Evolutionary conservation across 1,139 yeast genomes (phyloP), one percentile per base, ranked within the genome.

Genomic region (Zygosaccharomyces sapae): DNA sequence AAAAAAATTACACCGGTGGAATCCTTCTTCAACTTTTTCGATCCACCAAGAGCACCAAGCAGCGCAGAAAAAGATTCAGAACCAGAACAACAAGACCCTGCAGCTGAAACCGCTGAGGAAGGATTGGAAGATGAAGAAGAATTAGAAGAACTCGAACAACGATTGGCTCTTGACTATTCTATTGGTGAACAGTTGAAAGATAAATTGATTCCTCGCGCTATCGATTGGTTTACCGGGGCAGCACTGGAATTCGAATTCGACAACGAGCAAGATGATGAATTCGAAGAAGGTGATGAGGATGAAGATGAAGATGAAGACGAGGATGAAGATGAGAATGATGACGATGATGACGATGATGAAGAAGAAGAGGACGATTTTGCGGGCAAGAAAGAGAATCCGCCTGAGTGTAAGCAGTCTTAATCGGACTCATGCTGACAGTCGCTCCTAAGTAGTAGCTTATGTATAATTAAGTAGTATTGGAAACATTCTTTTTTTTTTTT

Each of bases 201-300:
- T 68, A 84, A 94, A 69, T 79, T 92, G 66, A 85, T 92, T 57
- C 97, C 97, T 55, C 81, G 96, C 63, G 97, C 97, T 47, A 80
- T 92, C 61, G 97, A 90, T 69, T 92, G 97, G 97, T 92, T 88
- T 68, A 90, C 97, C 13, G 97, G 98, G 44, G 89, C 86, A 58
- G 98, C 98, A n/a, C 79, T 90, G 50, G 81, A 66, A 62, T 75
- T 66, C 41, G 74, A 68, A 33, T 57, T 58, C 43, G 74, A 73
- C 46, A 81, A 73, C 33, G 80, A 73, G 24, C 76, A 72, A n/a
- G 82, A 73, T 9, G 84, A 76, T 19, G 79, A 73, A 6, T 83
- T 75, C 3, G 83, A 73, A 38, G 81, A 78, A 41, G 86, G 80
- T 38, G 87, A 71, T 4, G 74, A 70, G 12, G 74, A 66, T 5